Evolutionary conservation across 441 rosid genomes (phyloP).

Genomic region (Croton setiger): DNA sequence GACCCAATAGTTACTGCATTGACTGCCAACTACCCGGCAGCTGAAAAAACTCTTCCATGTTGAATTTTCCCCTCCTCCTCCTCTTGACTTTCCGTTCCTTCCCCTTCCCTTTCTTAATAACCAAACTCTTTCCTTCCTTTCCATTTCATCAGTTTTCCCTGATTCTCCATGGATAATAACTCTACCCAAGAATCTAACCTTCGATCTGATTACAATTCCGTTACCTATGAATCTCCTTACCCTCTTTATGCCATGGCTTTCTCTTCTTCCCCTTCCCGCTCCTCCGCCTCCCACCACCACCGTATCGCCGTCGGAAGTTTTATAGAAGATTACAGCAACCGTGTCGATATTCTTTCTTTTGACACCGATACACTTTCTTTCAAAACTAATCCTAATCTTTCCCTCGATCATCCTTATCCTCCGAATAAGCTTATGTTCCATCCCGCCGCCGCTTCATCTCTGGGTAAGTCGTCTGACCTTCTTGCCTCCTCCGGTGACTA

Average conservation of each 20-base stretch:
- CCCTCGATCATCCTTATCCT: slow-evolving; percentile 84
- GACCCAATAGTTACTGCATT: not conserved
- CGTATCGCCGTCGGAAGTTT: slow-evolving; percentile 88
- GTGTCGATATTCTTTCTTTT: slow-evolving; percentile 76
- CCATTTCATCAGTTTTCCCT: not conserved
- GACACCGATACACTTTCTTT: slow-evolving; percentile 64
- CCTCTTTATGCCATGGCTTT: slow-evolving; percentile 86
- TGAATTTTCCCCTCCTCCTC: slow-evolving; percentile 1
- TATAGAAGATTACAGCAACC: slow-evolving; percentile 75
- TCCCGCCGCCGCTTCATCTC: slow-evolving; percentile 40
- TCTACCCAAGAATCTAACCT: slow-evolving; percentile 70
- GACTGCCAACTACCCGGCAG: not conserved
- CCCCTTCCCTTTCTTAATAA: not conserved
- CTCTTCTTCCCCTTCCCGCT: slow-evolving; percentile 39
- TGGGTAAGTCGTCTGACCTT: slow-evolving; percentile 41
- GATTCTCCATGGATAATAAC: slow-evolving; percentile 33
- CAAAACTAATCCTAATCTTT: slow-evolving; percentile 49
- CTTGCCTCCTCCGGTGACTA: slow-evolving; percentile 88
- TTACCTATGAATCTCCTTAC: slow-evolving; percentile 75
- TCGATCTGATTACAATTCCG: slow-evolving; percentile 56
- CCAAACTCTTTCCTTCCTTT: not conserved
- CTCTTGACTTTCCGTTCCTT: not conserved
- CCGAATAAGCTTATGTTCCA: slow-evolving; percentile 91
- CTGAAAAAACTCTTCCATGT: not conserved
- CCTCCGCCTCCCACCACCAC: slow-evolving; percentile 29